Evolutionary conservation across 1,139 yeast species (phyloP).

Genomic region (Suhomyces ambrosiae): DNA sequence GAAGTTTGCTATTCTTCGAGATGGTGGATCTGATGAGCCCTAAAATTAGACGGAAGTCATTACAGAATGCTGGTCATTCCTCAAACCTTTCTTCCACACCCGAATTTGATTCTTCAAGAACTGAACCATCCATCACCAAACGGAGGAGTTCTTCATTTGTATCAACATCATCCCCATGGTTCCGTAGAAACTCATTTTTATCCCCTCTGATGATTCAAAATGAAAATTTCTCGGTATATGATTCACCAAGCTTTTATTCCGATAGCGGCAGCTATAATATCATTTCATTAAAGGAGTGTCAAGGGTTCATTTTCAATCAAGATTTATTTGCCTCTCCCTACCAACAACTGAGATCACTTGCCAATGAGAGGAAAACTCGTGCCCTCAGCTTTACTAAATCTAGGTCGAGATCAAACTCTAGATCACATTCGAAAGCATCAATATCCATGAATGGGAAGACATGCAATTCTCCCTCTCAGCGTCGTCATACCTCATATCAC

Average conservation of each 20-base stretch:
- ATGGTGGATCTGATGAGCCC: constrained; percentile 6
- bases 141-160: constrained; percentile 47
- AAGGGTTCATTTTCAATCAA: constrained; percentile 76
- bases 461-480: constrained; percentile 2
- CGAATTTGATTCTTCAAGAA: constrained; percentile 4
- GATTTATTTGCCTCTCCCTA: constrained; percentile 70
- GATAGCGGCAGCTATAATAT: constrained; percentile 38
- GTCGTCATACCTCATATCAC: constrained; percentile 40
- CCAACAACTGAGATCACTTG: constrained; percentile 55
- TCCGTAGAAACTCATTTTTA: constrained; percentile 61
- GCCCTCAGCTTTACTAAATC: constrained; percentile 26
- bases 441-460: constrained; percentile 1
- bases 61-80: not conserved
- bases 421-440: constrained; percentile 14
- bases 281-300: constrained; percentile 60
- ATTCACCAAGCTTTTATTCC: constrained; percentile 37
- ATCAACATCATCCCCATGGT: constrained; percentile 54
- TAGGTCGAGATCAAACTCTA: constrained; percentile 16
- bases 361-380: constrained; percentile 39
- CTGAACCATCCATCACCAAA: constrained; percentile 22
- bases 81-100: constrained; percentile 3
- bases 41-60: constrained; percentile 5
- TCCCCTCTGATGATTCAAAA: constrained; percentile 62
- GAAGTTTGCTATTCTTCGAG: not conserved
- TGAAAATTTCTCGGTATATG: constrained; percentile 63